Percentiles rank a stretch among this genome's conserved stretches.
Conservation (phyloP, 768 basidiomycete genomes). For the Lentinula boryana region DNA sequence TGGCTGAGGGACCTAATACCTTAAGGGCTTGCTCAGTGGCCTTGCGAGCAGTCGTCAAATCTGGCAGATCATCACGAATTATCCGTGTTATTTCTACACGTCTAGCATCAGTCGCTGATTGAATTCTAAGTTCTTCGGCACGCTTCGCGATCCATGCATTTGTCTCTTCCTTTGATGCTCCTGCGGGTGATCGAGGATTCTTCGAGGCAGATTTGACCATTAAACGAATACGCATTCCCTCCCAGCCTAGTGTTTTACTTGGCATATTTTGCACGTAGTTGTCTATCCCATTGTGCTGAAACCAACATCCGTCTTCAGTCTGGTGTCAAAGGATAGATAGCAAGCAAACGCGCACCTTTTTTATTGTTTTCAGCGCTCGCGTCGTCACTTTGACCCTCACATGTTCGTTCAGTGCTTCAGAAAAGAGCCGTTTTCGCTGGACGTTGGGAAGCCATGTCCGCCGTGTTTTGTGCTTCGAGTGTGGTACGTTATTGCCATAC, state of each 20-base stretch:
- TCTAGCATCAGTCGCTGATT: background rate
- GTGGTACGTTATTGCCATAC: slow-evolving; percentile 85
- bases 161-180: background rate
- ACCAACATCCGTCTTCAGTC: background rate
- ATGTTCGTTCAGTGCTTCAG: slow-evolving; percentile 52
- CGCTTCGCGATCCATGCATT: background rate
- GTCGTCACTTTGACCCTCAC: slow-evolving; percentile 70
- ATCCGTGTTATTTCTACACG: background rate
- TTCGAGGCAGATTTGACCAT: slow-evolving; percentile 20
- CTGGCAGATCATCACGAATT: background rate
- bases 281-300: slow-evolving; percentile 65
- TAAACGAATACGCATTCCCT: slow-evolving; percentile 45
- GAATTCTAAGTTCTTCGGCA: background rate
- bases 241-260: slow-evolving; percentile 30
- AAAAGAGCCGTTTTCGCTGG: slow-evolving; percentile 68
- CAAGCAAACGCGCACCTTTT: slow-evolving; percentile 52
- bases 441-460: slow-evolving; percentile 87
- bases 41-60: background rate
- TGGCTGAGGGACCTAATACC: slow-evolving; percentile 1
- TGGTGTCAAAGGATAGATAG: background rate
- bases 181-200: background rate
- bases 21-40: background rate
- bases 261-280: slow-evolving; percentile 53
- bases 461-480: slow-evolving; percentile 84
- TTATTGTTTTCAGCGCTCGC: slow-evolving; percentile 72